phyloP scores from a whole-genome alignment of 2,329 filamentous ascomycete species.

The Teratosphaeria pseudoeucalypti region DNA sequence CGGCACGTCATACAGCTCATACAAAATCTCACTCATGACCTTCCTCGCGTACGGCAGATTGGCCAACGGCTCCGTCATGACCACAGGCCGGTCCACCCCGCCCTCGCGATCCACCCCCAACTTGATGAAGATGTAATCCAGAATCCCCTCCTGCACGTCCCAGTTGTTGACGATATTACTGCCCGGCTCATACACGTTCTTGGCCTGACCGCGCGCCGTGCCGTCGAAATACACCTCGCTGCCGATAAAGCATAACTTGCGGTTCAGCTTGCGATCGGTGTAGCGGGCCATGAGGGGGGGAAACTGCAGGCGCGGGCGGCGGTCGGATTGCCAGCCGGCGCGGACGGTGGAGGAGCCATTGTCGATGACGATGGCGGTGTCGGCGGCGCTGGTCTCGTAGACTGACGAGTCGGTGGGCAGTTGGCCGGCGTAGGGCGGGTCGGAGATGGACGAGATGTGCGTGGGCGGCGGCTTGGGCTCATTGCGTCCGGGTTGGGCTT shows the following conservation, averaged over 20 bases:
- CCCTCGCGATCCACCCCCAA: constrained; percentile 71
- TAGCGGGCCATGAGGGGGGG: constrained; percentile 92
- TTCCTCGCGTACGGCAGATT: constrained; percentile 78
- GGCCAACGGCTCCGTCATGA: constrained; percentile 92
- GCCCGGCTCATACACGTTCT: constrained; percentile 81
- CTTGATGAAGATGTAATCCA: constrained; percentile 93
- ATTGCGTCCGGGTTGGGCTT: constrained; percentile 22
- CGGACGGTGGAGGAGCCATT: constrained; percentile 88
- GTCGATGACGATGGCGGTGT: constrained; percentile 86
- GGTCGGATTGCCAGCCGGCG: constrained; percentile 92
- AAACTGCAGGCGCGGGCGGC: constrained; percentile 65
- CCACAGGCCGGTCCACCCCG: constrained; percentile 70
- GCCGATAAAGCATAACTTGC: constrained; percentile 86
- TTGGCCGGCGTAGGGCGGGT: constrained; percentile 52
- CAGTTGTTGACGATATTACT: constrained; percentile 91
- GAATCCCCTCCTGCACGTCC: constrained; percentile 90
- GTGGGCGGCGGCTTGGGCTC: constrained; percentile 44
- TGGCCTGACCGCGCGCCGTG: constrained; percentile 79
- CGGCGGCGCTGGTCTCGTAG: constrained; percentile 52
- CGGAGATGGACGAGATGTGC: constrained; percentile 43
- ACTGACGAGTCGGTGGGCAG: constrained; percentile 53
- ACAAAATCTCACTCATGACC: constrained; percentile 86
- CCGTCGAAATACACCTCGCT: constrained; percentile 91
- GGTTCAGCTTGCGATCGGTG: constrained; percentile 83
- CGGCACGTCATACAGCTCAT: constrained; percentile 88